Conservation (phyloP, 768 basidiomycete species). For the Termitomyces sp. region DNA sequence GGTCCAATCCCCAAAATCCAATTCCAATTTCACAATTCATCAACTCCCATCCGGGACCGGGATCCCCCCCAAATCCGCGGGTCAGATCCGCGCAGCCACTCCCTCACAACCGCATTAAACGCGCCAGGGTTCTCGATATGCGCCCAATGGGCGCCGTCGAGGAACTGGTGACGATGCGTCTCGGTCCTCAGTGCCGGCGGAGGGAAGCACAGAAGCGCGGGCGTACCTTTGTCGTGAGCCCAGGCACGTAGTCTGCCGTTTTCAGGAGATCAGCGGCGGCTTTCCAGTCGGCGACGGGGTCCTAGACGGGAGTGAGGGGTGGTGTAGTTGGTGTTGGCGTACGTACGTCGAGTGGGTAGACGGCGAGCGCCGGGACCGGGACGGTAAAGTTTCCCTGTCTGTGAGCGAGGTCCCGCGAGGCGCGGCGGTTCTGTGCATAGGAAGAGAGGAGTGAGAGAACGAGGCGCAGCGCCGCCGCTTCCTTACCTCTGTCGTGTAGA, state of each 20-base stretch:
- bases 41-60: background rate
- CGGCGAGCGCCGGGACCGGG: slow-evolving; percentile 35
- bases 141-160: slow-evolving; percentile 12
- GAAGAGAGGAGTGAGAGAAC: background rate
- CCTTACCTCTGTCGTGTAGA: slow-evolving; percentile 52
- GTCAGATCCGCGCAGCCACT: slow-evolving; percentile 5
- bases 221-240: slow-evolving; percentile 32
- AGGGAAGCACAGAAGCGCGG: background rate
- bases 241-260: slow-evolving; percentile 32
- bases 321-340: background rate
- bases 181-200: background rate
- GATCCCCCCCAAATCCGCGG: background rate
- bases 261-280: slow-evolving; percentile 25
- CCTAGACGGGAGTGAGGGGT: slow-evolving; percentile 21
- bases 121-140: slow-evolving; percentile 8
- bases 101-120: slow-evolving; percentile 8
- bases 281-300: slow-evolving; percentile 44
- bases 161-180: background rate
- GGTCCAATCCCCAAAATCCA: no score
- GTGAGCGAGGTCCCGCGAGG: slow-evolving; percentile 33
- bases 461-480: background rate
- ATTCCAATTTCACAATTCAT: background rate
- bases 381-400: slow-evolving; percentile 42
- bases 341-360: slow-evolving; percentile 33
- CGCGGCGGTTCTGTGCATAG: slow-evolving; percentile 31